Evolutionary conservation across 78 protist genomes (phyloP).

Genomic region (Chrysochromulina tobinii): DNA sequence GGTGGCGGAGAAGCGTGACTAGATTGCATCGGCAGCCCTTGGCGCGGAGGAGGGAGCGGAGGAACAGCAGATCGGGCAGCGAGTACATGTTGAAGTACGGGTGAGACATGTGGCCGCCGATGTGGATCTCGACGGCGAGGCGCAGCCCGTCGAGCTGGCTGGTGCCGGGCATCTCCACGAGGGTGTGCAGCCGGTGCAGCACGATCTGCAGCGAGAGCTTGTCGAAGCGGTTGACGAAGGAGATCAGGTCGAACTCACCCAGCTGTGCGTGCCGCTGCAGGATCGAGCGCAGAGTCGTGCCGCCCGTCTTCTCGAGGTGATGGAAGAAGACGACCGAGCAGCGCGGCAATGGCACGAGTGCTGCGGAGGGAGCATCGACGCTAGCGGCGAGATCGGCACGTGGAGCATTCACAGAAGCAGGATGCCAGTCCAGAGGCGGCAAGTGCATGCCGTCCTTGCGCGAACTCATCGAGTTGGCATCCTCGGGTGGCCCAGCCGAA

Average conservation of each 20-base stretch:
- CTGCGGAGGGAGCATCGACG: too few species aligned
- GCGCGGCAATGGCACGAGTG: not conserved
- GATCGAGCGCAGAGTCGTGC: constrained; percentile 14
- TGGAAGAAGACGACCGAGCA: constrained; percentile 17
- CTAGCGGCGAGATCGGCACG: too few species aligned
- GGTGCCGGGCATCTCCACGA: not conserved
- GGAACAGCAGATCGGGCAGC: not conserved
- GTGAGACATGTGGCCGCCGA: not conserved
- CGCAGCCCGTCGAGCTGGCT: not conserved
- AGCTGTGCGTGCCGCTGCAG: constrained; percentile 1
- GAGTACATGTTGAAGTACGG: constrained; percentile 2
- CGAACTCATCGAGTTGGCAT: too few species aligned
- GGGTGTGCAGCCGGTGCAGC: not conserved
- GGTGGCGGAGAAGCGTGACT: constrained; percentile 11
- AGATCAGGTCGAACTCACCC: not conserved
- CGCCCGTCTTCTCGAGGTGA: constrained; percentile 20
- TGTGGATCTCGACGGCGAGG: constrained; percentile 14
- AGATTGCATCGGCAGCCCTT: not conserved
- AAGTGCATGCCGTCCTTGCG: too few species aligned
- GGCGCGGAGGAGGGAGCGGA: not conserved
- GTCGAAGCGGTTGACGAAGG: constrained; percentile 11
- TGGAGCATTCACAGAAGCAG: too few species aligned
- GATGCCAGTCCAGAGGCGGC: too few species aligned
- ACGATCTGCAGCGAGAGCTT: not conserved
- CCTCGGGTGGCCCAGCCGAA: too few species aligned